Base-by-base conservation (phyloP, 805 yeast genomes). In the Metschnikowia gelsemii region DNA sequence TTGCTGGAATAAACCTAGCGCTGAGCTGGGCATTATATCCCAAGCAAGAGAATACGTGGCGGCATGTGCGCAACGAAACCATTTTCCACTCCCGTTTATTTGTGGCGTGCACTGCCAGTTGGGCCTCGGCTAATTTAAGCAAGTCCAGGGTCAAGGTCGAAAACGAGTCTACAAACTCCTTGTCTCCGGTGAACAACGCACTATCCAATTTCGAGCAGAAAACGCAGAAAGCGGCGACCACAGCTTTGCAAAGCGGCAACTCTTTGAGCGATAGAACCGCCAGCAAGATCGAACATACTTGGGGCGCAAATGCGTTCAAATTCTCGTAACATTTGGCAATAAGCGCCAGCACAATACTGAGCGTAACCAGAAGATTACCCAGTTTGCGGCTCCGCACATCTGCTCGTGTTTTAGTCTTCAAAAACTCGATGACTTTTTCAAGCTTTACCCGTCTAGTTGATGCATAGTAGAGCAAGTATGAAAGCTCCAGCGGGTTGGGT, bases 401-500 rank as follows among this genome's bases (percentile, higher is more conserved):
- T 4, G 71, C 52, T 11, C 57, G 56, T 21, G 91, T 79, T 59
- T 80, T 82, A 52, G 73, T 77, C 38, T 75, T 74, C 38, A 91
- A 62, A 58, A 82, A 87, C 4, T 68, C 66, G 18, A 88, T 84
- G 16, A 91, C 96, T 56, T 91, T 91, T 52, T 87, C 93, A 48
- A 93, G 71, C 61, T 93, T 91, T 23, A 88, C 83, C 41, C 96
- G 73, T 54, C 97, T 73, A 3, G 96, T 84, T 29, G 95, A 82
- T 16, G 96, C 96, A 61, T 91, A 91, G 69, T 85, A 91, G 23
- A 91, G 66, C 51, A 91, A 72, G 58, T 89, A 88, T 45, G 95
- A 84, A 34, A 95, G 73, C 61, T 93, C 98, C 16, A 95, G 87
- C 2, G 95, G 80, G 61, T 91, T 90, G 12, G 99, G 96, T 55